A percentile compares a stretch with the other conserved stretches of the same genome.
phyloP scores from a whole-genome alignment of 768 basidiomycete species.

The Boletus patriciae region DNA sequence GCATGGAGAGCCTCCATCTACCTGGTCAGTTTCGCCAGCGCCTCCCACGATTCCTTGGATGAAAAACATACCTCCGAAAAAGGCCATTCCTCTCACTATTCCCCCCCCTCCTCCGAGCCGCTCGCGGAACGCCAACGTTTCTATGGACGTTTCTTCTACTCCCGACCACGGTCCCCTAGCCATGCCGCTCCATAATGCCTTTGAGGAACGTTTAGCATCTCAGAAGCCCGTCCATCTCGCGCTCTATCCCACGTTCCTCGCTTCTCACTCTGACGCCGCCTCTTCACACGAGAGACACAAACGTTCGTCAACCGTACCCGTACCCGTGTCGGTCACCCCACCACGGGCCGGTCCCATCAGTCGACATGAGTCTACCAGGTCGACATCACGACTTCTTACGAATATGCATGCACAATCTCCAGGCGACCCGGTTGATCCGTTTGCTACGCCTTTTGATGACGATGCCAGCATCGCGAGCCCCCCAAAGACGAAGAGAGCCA shows the following conservation, averaged over 20 bases:
- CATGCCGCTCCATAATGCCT: conserved; percentile 46
- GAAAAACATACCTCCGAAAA: conserved; percentile 25
- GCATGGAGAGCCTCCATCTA: conserved; percentile 27
- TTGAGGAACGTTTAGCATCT: conserved; percentile 22
- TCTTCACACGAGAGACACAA: conserved; percentile 19
- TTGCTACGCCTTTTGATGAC: conserved; percentile 80
- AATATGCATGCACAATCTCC: conserved; percentile 43
- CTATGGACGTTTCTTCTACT: conserved; percentile 35
- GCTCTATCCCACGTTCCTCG: conserved; percentile 17
- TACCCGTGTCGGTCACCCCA: conserved; percentile 17
- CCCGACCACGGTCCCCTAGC: conserved; percentile 31
- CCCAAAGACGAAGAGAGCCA: conserved; percentile 43
- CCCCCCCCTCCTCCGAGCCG: conserved; percentile 34
- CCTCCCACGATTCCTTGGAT: conserved; percentile 28
- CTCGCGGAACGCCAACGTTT: conserved; percentile 37
- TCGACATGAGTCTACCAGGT: conserved; percentile 26
- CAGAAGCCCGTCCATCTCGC: conserved; percentile 19
- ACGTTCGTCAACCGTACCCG: conserved; percentile 23
- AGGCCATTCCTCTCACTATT: conserved; percentile 36
- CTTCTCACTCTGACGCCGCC: conserved; percentile 3
- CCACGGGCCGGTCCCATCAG: conserved; percentile 17
- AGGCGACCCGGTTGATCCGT: conserved; percentile 46
- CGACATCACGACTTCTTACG: conserved; percentile 48
- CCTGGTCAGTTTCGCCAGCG: conserved; percentile 34
- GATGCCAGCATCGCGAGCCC: conserved; percentile 44